Evolutionary conservation across 352 stramenopile genomes (phyloP).

Genomic region (Pythium apleroticum): DNA sequence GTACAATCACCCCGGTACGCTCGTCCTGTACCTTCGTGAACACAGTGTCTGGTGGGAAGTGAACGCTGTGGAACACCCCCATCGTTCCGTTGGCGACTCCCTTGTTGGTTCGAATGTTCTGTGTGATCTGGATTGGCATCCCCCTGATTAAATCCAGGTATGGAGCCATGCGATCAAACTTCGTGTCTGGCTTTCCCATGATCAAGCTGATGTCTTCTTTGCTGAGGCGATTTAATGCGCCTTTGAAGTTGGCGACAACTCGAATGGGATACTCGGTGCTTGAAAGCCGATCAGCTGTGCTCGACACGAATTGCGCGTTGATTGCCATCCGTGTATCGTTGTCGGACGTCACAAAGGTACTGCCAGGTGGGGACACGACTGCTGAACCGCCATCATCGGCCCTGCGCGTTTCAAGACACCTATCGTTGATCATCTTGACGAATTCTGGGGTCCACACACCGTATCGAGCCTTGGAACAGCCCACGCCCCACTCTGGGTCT

Average conservation of each 20-base stretch:
- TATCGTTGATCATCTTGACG: not conserved
- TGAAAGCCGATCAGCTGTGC: not conserved
- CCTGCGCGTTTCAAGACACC: too few relatives aligned
- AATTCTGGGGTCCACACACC: too few relatives aligned
- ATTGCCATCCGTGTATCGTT: conserved; percentile 6
- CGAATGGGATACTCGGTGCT: not conserved
- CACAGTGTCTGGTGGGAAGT: too few relatives aligned
- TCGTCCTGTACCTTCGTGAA: too few relatives aligned
- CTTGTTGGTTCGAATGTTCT: conserved; percentile 14
- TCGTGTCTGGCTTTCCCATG: conserved; percentile 12
- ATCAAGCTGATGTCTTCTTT: not conserved
- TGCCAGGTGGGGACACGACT: too few relatives aligned
- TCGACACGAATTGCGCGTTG: not conserved
- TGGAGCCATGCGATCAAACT: conserved; percentile 19
- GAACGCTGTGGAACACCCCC: conserved; percentile 2
- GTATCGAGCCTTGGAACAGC: too few relatives aligned
- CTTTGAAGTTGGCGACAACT: conserved; percentile 18
- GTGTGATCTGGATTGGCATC: conserved; percentile 24
- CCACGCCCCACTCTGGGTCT: too few relatives aligned
- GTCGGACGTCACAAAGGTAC: conserved; percentile 2
- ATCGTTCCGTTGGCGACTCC: conserved; percentile 11
- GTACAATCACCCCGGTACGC: too few relatives aligned
- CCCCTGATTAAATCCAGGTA: conserved; percentile 19
- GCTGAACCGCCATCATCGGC: conserved; percentile 9
- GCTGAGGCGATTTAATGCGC: conserved; percentile 13